Base-by-base conservation (phyloP, 2,329 filamentous ascomycete species). In the Curvularia sp. region DNA sequence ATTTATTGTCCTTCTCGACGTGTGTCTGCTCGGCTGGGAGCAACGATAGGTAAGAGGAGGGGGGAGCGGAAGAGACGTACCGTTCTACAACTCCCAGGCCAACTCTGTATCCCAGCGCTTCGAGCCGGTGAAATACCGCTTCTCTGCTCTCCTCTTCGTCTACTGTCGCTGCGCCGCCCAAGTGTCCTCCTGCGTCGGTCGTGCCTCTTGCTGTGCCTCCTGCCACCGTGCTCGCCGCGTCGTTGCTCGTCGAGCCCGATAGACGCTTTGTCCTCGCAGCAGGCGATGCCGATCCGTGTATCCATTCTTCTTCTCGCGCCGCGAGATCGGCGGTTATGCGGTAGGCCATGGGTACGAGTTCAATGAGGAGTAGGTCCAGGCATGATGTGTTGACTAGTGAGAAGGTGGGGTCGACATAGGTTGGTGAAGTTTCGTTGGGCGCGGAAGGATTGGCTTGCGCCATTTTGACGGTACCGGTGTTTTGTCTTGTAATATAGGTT, bases 351-450 rank as follows among this genome's bases (percentile, higher is more conserved):
- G 95, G 95, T 15, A 99, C 95, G 54, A 99, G 87, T 81, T 99
- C 95, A 75, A 98, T 98, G 69, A 99, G 86, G 55, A 99, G 86
- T 69, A 99, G 90, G 79, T 99, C 95, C 70, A 99, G 87, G 76
- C 91, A 93, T 47, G 94, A 95, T 56, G 89, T 87, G 80, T 86
- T 89, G 69, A 97, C 84, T 80, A 93, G 91, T 60, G 87, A 87
- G 57, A 90, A 89, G 59, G 83, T 83, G 36, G 91, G 90, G 78
- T 96, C 92, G 65, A 84, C 85, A 67, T 87, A 82, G 28, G 65
- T 59, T 5, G 66, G 60, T 15, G 63, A 52, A 13, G 65, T 55
- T 41, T 69, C 63, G 27, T 63, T 64, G 2, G 66, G 50, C 4
- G 54, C 19, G 39, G 62, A 49, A 5, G 59, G 51, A 6, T 48